Conservation (phyloP, 2,329 filamentous ascomycete genomes). For the Helotiales sp. region DNA sequence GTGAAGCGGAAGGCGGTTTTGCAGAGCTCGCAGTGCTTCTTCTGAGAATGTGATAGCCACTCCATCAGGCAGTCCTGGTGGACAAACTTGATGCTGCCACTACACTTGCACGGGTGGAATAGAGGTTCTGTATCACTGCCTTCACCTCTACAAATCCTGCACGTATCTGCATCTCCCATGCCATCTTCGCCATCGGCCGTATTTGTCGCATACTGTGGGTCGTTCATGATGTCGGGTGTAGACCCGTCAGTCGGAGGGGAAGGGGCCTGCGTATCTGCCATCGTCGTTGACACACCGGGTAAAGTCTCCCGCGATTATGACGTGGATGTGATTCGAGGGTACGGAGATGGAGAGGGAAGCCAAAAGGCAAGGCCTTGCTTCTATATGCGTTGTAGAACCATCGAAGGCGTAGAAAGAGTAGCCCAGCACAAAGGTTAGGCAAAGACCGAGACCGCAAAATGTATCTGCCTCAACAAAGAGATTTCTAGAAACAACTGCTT, state of each 20-base stretch:
- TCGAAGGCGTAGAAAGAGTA: constrained; percentile 16
- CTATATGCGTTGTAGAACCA: constrained; percentile 25
- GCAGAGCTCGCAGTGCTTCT: constrained; percentile 99
- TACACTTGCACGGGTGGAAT: constrained; percentile 98
- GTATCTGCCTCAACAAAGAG: too few species aligned
- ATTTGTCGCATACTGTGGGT: constrained; percentile 49
- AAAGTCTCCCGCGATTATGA: background rate
- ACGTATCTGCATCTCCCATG: constrained; percentile 64
- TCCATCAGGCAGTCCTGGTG: constrained; percentile 98
- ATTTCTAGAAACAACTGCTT: too few species aligned
- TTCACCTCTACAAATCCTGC: constrained; percentile 94
- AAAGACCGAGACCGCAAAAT: too few species aligned
- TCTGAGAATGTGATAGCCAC: constrained; percentile 97
- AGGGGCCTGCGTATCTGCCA: constrained; percentile 19
- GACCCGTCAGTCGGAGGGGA: constrained; percentile 9
- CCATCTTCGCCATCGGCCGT: constrained; percentile 32
- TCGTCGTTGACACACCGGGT: constrained; percentile 12
- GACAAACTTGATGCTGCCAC: constrained; percentile 96
- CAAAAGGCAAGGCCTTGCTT: constrained; percentile 31
- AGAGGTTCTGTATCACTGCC: constrained; percentile 79
- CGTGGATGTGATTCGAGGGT: background rate
- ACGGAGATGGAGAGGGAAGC: background rate
- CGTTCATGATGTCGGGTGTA: constrained; percentile 56
- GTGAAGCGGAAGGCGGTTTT: constrained; percentile 98
- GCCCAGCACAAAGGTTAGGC: background rate